Conservation (phyloP, 73 alveolate species). For the Uronychia binucleata region DNA sequence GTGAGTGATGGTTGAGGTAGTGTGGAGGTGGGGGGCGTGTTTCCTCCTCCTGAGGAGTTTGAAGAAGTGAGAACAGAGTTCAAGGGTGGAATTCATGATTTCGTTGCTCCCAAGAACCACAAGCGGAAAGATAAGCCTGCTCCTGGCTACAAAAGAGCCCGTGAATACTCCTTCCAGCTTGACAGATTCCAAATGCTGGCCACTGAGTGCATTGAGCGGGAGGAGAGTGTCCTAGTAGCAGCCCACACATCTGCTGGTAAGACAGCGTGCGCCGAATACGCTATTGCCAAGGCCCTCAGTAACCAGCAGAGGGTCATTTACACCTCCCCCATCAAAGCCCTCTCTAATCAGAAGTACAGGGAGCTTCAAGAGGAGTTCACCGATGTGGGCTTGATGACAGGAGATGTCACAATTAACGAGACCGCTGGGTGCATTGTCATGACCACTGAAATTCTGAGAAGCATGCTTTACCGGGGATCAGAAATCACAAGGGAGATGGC, state of each 20-base stretch:
- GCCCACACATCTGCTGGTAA: slow-evolving; percentile 99
- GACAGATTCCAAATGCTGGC: slow-evolving; percentile 98
- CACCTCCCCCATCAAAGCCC: slow-evolving; percentile 99
- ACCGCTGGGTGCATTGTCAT: slow-evolving; percentile 98
- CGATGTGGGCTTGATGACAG: slow-evolving; percentile 99
- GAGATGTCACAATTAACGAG: slow-evolving; percentile 99
- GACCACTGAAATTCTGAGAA: slow-evolving; percentile 99
- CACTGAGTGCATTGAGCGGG: slow-evolving; percentile 89
- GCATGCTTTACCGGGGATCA: slow-evolving; percentile 99
- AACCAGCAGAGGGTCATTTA: slow-evolving; percentile 97
- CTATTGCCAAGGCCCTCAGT: slow-evolving; percentile 97
- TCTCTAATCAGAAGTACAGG: slow-evolving; percentile 98
- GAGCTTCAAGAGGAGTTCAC: slow-evolving; percentile 97
- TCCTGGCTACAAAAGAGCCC: slow-evolving; percentile 61
- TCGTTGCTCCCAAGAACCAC: slow-evolving; percentile 6
- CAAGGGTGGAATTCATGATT: neutral
- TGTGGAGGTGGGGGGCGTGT: neutral
- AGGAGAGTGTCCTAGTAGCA: slow-evolving; percentile 99
- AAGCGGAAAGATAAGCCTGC: neutral
- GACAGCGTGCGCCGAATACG: slow-evolving; percentile 99
- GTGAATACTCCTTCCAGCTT: slow-evolving; percentile 84
- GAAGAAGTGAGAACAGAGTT: neutral
- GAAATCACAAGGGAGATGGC: slow-evolving; percentile 99
- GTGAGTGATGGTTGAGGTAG: too few relatives aligned
- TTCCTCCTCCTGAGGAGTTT: neutral